Conservation (phyloP, 2,329 filamentous ascomycete genomes). For the Apiospora malaysiana region DNA sequence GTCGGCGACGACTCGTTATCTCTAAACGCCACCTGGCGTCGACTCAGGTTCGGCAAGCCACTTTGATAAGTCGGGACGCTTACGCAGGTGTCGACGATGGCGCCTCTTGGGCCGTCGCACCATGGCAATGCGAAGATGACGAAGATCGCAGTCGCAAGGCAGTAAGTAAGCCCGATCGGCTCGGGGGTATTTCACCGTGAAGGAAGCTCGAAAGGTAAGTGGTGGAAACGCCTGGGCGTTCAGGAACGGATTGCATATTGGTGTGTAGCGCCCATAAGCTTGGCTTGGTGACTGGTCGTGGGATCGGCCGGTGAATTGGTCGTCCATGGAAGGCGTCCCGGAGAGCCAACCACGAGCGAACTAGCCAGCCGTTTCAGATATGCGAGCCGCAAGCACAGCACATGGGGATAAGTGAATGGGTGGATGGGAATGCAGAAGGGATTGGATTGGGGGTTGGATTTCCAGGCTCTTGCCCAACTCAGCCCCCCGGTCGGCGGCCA, state of each 20-base stretch:
- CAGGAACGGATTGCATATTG: slow-evolving; percentile 16
- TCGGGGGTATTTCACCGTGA: not conserved
- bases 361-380: slow-evolving; percentile 16
- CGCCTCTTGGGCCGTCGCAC: not conserved
- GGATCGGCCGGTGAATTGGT: slow-evolving; percentile 5
- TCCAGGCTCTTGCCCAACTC: slow-evolving; percentile 13
- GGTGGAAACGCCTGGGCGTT: slow-evolving; percentile 10
- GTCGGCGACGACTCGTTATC: not conserved
- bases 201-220: not conserved
- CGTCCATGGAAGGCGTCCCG: slow-evolving; percentile 7
- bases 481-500: not conserved
- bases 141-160: not conserved
- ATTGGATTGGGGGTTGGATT: not conserved
- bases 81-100: slow-evolving; percentile 11
- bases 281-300: not conserved
- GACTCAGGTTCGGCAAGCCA: not conserved
- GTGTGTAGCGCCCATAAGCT: not conserved
- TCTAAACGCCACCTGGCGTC: not conserved
- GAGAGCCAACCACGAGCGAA: not conserved
- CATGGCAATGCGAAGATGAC: slow-evolving; percentile 1
- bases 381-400: slow-evolving; percentile 12
- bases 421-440: not conserved
- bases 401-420: not conserved
- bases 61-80: not conserved
- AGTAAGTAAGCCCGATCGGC: not conserved